Base-by-base conservation (phyloP, 2,329 filamentous ascomycete species). In the Penicillium sp. region DNA sequence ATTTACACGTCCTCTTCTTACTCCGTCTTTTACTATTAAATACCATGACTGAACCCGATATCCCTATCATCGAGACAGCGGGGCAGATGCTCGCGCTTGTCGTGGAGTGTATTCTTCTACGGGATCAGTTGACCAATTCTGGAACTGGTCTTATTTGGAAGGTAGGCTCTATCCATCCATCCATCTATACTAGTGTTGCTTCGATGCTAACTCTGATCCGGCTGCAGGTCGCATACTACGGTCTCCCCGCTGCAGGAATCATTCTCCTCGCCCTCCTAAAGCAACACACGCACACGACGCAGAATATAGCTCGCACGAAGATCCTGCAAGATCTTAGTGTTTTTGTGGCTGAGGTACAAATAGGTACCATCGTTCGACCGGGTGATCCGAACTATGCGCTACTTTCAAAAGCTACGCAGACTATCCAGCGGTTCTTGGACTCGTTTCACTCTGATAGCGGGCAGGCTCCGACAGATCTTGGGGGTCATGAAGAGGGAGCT, bases 171-270 rank as follows among this genome's bases (percentile, higher is more conserved):
- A 23, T 6, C n/a, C 26, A 20, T 6, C n/a, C 26, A 20, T 33
- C 18, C 8, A n/a, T 26, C 22, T 43, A 31, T 51, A 18, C 26
- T 29, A 40, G 11, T n/a, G 14, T 25, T 31, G n/a, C 20, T 26
- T 22, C 9, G n/a, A 12, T 42, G 26, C 23, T 33, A n/a, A 44
- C n/a, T 20, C 18, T 45, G 20, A 31, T 25, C n/a, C 3, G 43
- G 14, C 3, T 35, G 15, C 15, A 69, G 66, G 61, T 70, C 6
- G 63, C 62, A 12, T 61, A 69, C 29, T 69, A 69, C 33, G 66
- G 66, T 12, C 68, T 69, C 6, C 68, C 68, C 5, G 67, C 66
- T 1, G 67, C 65, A 3, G 68, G 66, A 15, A 69, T 69, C 0
- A 55, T 71, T 20, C 64, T 68, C 9, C 59, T 70, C 1, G 65